Conservation (phyloP, 805 yeast genomes). For the Danielozyma ontarioensis region DNA sequence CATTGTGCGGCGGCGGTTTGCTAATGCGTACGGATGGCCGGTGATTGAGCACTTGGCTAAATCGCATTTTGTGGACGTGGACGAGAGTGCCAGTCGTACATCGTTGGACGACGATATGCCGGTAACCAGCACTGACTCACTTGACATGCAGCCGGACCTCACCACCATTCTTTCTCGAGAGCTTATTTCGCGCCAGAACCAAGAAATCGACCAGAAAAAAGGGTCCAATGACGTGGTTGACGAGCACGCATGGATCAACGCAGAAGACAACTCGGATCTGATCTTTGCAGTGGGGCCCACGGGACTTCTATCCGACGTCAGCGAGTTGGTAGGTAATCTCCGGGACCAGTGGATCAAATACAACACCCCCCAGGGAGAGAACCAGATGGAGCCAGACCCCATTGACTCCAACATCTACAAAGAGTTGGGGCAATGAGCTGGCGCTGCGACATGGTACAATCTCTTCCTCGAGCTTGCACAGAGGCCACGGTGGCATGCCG, state of each 20-base stretch:
- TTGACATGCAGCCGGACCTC: slow-evolving; percentile 23
- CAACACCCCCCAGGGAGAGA: too few species aligned
- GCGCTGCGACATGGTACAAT: too few species aligned
- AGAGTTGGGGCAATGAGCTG: too few species aligned
- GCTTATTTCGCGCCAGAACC: slow-evolving; percentile 29
- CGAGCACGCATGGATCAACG: slow-evolving; percentile 50
- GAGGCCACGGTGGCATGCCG: too few species aligned
- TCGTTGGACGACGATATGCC: slow-evolving; percentile 2
- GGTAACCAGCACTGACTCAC: slow-evolving; percentile 14
- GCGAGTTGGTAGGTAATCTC: slow-evolving; percentile 50
- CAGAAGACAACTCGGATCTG: slow-evolving; percentile 30
- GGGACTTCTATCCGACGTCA: slow-evolving; percentile 60
- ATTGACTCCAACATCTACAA: too few species aligned
- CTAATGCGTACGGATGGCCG: slow-evolving; percentile 94
- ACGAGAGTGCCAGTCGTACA: slow-evolving; percentile 8
- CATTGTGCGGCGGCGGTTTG: slow-evolving; percentile 79
- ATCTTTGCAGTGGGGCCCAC: slow-evolving; percentile 61
- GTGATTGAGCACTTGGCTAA: slow-evolving; percentile 78
- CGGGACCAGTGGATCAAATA: slow-evolving; percentile 29
- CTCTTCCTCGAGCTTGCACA: too few species aligned
- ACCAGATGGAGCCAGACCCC: too few species aligned
- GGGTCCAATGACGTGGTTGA: slow-evolving; percentile 10
- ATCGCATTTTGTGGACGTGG: slow-evolving; percentile 47
- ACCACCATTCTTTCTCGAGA: slow-evolving; percentile 28
- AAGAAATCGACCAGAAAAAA: slow-evolving; percentile 24